These are phyloP conservation scores for Naganishia cerealis DNA, from an alignment of 1,284 basidiomycete species.

Conservation along the genomic window DNA sequence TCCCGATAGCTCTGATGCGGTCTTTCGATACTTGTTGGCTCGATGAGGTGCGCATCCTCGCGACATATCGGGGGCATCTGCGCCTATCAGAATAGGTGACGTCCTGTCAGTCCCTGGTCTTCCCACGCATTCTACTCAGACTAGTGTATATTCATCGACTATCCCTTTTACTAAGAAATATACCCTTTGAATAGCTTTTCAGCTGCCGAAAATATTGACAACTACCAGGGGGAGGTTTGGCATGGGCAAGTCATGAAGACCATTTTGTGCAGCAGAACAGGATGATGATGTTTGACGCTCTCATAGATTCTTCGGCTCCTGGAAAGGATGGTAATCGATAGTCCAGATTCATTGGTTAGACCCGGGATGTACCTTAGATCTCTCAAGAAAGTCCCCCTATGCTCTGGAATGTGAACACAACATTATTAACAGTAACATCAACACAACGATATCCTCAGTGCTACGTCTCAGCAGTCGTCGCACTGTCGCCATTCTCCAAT, in stretches of 20 bases:
- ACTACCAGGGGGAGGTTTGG: constrained; percentile 27
- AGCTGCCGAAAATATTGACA: constrained; percentile 6
- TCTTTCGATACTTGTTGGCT: constrained; percentile 34
- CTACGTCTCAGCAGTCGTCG: too few relatives aligned
- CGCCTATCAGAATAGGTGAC: constrained; percentile 35
- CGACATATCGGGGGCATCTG: constrained; percentile 25
- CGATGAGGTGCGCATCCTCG: constrained; percentile 34
- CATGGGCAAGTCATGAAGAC: constrained; percentile 8
- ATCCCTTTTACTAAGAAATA: neutral
- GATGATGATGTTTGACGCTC: neutral
- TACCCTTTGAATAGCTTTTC: constrained; percentile 25
- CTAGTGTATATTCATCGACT: neutral
- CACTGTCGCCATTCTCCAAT: too few relatives aligned
- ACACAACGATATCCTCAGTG: too few relatives aligned
- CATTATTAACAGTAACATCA: too few relatives aligned
- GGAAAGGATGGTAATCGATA: constrained; percentile 17
- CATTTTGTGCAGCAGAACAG: too few relatives aligned
- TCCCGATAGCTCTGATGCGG: constrained; percentile 29
- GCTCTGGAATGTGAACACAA: too few relatives aligned
- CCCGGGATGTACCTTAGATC: too few relatives aligned
- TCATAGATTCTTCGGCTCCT: constrained; percentile 24
- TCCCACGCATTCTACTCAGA: neutral
- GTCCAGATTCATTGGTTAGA: too few relatives aligned
- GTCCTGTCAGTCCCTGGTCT: constrained; percentile 33
- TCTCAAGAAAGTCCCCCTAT: too few relatives aligned